These are phyloP conservation scores for Coprinopsis strossmayeri DNA, from an alignment of 768 basidiomycete genomes.

Conservation along the genomic window DNA sequence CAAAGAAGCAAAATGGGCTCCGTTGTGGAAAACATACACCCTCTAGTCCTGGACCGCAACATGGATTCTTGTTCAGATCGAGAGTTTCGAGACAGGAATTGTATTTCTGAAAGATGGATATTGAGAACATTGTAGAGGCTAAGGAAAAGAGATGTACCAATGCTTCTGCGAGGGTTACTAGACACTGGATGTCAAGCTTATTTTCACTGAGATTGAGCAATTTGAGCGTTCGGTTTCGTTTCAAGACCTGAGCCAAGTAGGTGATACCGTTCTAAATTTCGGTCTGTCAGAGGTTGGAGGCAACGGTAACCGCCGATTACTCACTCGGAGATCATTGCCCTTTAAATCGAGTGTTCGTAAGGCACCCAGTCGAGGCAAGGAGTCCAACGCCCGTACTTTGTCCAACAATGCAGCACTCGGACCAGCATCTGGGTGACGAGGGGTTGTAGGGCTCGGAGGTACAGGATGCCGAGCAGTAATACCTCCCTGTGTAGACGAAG, in stretches of 20 bases:
- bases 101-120: slow-evolving; percentile 64
- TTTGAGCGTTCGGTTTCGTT: slow-evolving; percentile 92
- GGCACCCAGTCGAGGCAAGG: slow-evolving; percentile 77
- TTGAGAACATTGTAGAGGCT: not conserved
- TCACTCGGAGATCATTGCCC: slow-evolving; percentile 86
- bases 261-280: slow-evolving; percentile 62
- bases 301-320: slow-evolving; percentile 25
- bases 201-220: slow-evolving; percentile 94
- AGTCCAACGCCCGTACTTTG: slow-evolving; percentile 87
- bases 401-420: slow-evolving; percentile 78
- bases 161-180: slow-evolving; percentile 82
- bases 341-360: slow-evolving; percentile 86
- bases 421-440: slow-evolving; percentile 25
- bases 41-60: slow-evolving; percentile 82
- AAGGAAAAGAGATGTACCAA: slow-evolving; percentile 45
- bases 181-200: slow-evolving; percentile 77
- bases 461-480: slow-evolving; percentile 39
- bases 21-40: slow-evolving; percentile 52
- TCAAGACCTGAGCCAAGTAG: slow-evolving; percentile 92
- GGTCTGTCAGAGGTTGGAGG: slow-evolving; percentile 7
- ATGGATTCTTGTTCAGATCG: slow-evolving; percentile 90
- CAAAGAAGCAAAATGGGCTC: not conserved
- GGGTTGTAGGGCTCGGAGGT: slow-evolving; percentile 16
- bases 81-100: slow-evolving; percentile 91
- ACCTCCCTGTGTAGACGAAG: slow-evolving; percentile 50